Percentiles rank a stretch among this genome's conserved stretches.
phyloP scores from a whole-genome alignment of 163 green algal species.

The Volvox carteri region DNA sequence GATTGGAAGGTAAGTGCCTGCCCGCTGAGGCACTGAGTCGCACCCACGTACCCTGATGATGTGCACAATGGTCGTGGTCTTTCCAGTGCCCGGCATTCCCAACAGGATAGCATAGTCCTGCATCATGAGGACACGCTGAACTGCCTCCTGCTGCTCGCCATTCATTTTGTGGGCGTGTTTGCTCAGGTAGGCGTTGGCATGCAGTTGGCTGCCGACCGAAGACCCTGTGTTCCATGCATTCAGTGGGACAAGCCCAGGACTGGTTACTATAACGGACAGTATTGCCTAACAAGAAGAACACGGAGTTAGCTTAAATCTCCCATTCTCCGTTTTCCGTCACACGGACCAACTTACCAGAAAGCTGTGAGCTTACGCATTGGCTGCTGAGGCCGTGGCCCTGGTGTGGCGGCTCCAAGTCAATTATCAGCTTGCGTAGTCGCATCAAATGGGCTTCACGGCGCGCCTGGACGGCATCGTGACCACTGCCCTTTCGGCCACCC shows the following conservation, averaged over 20 bases:
- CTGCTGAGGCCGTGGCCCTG: background rate
- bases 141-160: constrained; percentile 79
- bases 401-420: constrained; percentile 78
- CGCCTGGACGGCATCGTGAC: background rate
- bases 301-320: too few species aligned
- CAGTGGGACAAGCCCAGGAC: background rate
- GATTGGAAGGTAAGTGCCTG: too few species aligned
- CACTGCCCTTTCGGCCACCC: constrained; percentile 4
- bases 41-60: constrained; percentile 64
- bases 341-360: background rate
- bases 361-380: constrained; percentile 1
- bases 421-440: constrained; percentile 76
- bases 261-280: too few species aligned
- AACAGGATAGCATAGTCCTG: constrained; percentile 89
- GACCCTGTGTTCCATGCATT: background rate
- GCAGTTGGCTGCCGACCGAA: constrained; percentile 3
- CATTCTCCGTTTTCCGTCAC: background rate
- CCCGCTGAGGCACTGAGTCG: too few species aligned
- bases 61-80: constrained; percentile 91
- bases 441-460: background rate
- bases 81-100: constrained; percentile 94
- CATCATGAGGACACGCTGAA: constrained; percentile 72
- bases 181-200: constrained; percentile 28
- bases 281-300: too few species aligned
- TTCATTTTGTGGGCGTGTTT: constrained; percentile 72